These are phyloP conservation scores for Diutina siamensis DNA, from an alignment of 1,139 yeast species.

Conservation along the genomic window DNA sequence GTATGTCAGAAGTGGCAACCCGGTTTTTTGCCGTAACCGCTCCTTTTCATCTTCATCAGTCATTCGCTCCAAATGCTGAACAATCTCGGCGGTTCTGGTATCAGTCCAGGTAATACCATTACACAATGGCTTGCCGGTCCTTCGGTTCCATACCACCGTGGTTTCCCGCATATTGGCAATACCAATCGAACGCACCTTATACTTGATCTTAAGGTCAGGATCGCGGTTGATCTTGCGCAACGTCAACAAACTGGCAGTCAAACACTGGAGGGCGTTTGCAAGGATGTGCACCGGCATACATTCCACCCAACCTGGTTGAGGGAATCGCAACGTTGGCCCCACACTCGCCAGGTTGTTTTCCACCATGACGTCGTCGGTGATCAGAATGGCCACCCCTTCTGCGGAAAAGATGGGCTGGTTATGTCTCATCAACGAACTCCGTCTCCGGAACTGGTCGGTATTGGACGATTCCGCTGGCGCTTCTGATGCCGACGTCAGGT, in stretches of 20 bases:
- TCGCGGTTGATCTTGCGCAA: conserved; percentile 47
- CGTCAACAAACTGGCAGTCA: conserved; percentile 51
- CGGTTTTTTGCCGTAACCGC: conserved; percentile 55
- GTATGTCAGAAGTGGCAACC: conserved; percentile 83
- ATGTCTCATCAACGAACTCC: conserved; percentile 37
- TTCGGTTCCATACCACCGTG: conserved; percentile 78
- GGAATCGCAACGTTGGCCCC: conserved; percentile 65
- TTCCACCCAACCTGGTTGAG: conserved; percentile 88
- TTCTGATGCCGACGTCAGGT: conserved; percentile 60
- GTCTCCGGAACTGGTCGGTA: conserved; percentile 41
- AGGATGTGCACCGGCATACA: conserved; percentile 83
- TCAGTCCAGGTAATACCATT: conserved; percentile 97
- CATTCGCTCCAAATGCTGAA: conserved; percentile 48
- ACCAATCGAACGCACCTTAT: conserved; percentile 56
- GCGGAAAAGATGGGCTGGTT: conserved; percentile 55
- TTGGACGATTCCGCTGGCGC: conserved; percentile 34
- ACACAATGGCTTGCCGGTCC: conserved; percentile 72
- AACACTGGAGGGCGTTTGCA: conserved; percentile 71
- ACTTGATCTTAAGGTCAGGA: conserved; percentile 36
- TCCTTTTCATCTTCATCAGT: conserved; percentile 49
- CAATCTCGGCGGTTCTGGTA: conserved; percentile 71
- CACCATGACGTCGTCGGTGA: conserved; percentile 46
- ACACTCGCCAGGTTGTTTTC: conserved; percentile 43
- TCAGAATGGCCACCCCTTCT: conserved; percentile 61
- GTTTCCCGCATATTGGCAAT: conserved; percentile 96